A percentile compares a stretch with the other conserved stretches of the same genome.
Evolutionary conservation across 257 asterid species (phyloP).

Genomic region (Solanum piurae): DNA sequence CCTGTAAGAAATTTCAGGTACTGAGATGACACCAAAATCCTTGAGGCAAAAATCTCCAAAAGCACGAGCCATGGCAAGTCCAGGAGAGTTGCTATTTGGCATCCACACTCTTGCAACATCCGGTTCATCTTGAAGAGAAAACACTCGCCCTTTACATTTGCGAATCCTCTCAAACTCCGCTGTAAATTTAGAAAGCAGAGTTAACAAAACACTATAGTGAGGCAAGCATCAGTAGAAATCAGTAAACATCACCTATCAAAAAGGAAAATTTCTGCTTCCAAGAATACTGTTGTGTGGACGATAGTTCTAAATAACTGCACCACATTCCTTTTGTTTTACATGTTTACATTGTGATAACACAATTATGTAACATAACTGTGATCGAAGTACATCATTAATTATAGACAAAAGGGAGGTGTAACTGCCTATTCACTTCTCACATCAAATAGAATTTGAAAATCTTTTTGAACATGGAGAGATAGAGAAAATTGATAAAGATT

Average conservation of each 20-base stretch:
- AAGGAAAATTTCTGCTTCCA: neutral
- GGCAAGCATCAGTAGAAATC: neutral
- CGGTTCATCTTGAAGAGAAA: constrained; percentile 61
- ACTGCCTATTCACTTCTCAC: neutral
- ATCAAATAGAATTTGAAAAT: neutral
- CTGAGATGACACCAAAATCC: constrained; percentile 62
- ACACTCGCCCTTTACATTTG: constrained; percentile 61
- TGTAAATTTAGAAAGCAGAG: constrained; percentile 6
- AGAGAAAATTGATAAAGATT: neutral
- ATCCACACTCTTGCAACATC: constrained; percentile 69
- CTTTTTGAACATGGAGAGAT: neutral
- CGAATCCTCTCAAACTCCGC: constrained; percentile 60
- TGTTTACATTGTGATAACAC: neutral
- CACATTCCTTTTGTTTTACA: neutral
- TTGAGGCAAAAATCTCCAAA: constrained; percentile 78
- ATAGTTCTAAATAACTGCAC: neutral
- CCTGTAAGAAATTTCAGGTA: constrained; percentile 50
- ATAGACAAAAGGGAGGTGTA: neutral
- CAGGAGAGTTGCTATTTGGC: constrained; percentile 56
- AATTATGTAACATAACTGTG: neutral
- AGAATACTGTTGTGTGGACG: neutral
- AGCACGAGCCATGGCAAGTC: constrained; percentile 79
- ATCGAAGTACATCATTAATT: neutral
- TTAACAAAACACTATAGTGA: neutral
- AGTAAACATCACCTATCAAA: neutral